Base-by-base conservation (phyloP, 2,329 filamentous ascomycete genomes). In the Penicillium sp. region DNA sequence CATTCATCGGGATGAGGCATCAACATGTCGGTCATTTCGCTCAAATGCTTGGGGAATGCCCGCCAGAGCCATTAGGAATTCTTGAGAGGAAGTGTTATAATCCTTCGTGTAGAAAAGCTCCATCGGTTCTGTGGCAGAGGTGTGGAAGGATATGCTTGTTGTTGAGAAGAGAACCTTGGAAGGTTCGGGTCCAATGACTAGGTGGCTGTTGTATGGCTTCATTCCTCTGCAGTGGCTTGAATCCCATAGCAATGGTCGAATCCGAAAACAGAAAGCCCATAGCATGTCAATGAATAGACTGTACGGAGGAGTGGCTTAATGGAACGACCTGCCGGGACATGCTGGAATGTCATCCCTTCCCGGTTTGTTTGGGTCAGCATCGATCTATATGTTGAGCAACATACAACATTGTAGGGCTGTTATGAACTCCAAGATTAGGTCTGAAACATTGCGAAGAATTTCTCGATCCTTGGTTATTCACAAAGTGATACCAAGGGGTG, bases 291-390 rank as follows among this genome's bases (percentile, higher is more conserved):
- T 41, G 14, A 40, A n/a, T 26, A 11, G 35, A 14, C 7, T 11
- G 7, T 16, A 23, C 23, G 3, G 23, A 23, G 23, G 3, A 3
- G 10, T 29, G 18, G 18, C 23, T 36, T 29, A 42, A 40, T 14
- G 27, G 48, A 48, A 59, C 46, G 36, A 47, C 38, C 55, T 39
- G 7, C 14, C 27, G 39, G 53, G 46, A 47, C 44, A 36, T 47
- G 30, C 7, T 55, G 41, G 61, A 61, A 64, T 64, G 62, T 19
- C 29, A 64, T 61, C 62, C 62, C 62, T 64, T 63, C 52, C 55
- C 60, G 50, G 30, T n/a, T 44, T 61, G 52, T 59, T 56, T 55
- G 41, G 52, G 47, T 42, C 11, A n/a, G 19, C 36, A 53, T 35
- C 48, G 54, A 47, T 53, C 38, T 40, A 36, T 23, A 23, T 23